Percentiles rank a stretch among this genome's conserved stretches.
Conservation (phyloP, 768 basidiomycete genomes). For the Sutorius australiensis region DNA sequence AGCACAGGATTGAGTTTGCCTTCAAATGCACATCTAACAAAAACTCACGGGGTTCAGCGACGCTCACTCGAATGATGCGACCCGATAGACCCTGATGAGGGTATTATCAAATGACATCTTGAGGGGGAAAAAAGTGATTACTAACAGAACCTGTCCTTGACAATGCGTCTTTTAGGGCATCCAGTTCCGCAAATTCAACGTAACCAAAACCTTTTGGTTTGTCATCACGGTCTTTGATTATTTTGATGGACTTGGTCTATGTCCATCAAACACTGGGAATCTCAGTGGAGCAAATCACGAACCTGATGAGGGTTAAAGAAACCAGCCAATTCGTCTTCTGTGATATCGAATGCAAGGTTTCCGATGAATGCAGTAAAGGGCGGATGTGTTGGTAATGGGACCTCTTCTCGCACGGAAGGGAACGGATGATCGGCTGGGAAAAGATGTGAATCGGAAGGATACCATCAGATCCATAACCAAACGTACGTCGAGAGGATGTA, state of each 20-base stretch:
- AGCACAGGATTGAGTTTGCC: constrained; percentile 11
- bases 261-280: constrained; percentile 1
- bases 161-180: constrained; percentile 82
- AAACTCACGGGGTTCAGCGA: constrained; percentile 90
- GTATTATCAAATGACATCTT: not conserved
- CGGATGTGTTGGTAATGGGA: constrained; percentile 92
- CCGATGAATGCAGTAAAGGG: constrained; percentile 98
- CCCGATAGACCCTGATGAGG: constrained; percentile 61
- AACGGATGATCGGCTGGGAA: constrained; percentile 53
- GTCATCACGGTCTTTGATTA: constrained; percentile 89
- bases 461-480: constrained; percentile 1
- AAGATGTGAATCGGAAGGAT: constrained; percentile 11
- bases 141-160: constrained; percentile 66
- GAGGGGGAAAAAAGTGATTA: constrained; percentile 1
- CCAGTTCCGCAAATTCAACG: constrained; percentile 87
- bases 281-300: constrained; percentile 10
- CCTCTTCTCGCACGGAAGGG: constrained; percentile 72
- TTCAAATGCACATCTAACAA: not conserved
- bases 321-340: constrained; percentile 72
- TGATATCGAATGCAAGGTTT: constrained; percentile 91
- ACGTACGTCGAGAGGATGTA: constrained; percentile 56
- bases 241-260: constrained; percentile 81
- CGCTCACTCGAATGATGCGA: constrained; percentile 82
- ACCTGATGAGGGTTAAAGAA: constrained; percentile 75
- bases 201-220: constrained; percentile 99